Evolutionary conservation across 2,329 filamentous ascomycete species (phyloP), one percentile per base, ranked within the genome.

Genomic region (Trichoderma asperellum): DNA sequence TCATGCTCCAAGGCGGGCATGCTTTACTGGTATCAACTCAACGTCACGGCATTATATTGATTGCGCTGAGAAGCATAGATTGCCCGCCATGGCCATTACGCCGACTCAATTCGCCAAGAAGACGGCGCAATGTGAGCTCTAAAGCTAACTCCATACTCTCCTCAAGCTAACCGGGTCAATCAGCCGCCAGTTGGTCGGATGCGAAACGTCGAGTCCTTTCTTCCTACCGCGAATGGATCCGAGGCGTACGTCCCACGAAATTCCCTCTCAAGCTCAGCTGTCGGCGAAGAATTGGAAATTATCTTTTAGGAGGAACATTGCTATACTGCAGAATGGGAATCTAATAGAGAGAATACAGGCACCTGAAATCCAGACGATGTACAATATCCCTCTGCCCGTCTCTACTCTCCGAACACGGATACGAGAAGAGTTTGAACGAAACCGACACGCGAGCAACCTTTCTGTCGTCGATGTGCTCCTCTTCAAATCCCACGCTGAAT

Each of bases 281-380:
- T 8, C 12, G 11, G 16, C 21, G 14, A 35, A n/a, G 34, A 52
- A 58, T 4, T 29, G 7, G 11, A 34, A 24, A 35, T 18, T 14
- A 10, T 5, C n/a, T 1, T 12, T n/a, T 6, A 10, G 16, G 55
- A 37, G 11, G 29, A 5, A 11, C 27, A 14, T 16, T n/a, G 21
- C 4, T n/a, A 2, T 37, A 2, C 18, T 18, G 24, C 16, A 8
- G 67, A 35, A 49, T 16, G n/a, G 40, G 37, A 62, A 40, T 65
- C 60, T 61, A 29, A 59, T 18, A 29, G 24, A 5, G 2, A 35
- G 64, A 68, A 71, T 74, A 66, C 79, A 99, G 96, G 94, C 94
- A 52, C 95, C 96, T 71, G 94, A 98, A 81, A 95, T 99, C 78
- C 96, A 98, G 82, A 92, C 89, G 72, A 97, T 98, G 93, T 99